A percentile compares a stretch with the other conserved stretches of the same genome.
Conservation (phyloP, 1,139 yeast species). For the Scheffersomyces titani region DNA sequence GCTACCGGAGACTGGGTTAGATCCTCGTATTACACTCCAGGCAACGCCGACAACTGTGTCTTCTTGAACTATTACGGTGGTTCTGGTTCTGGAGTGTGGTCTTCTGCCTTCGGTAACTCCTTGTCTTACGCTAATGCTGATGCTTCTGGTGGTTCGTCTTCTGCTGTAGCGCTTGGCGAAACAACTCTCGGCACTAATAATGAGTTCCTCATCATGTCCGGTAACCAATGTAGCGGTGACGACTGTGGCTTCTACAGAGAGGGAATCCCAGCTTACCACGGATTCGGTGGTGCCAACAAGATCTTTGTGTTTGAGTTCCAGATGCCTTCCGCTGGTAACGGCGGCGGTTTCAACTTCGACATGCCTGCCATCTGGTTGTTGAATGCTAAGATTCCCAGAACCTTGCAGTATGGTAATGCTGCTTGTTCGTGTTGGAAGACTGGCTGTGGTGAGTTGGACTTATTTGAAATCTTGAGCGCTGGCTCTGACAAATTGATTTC, state of each 20-base stretch:
- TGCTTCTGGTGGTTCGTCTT: conserved; percentile 42
- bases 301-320: conserved; percentile 72
- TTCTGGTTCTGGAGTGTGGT: conserved; percentile 28
- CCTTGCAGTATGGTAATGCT: conserved; percentile 65
- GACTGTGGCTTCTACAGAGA: conserved; percentile 70
- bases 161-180: conserved; percentile 52
- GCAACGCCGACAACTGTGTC: conserved; percentile 22
- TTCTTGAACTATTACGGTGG: conserved; percentile 31
- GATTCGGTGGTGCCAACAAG: conserved; percentile 64
- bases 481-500: conserved; percentile 77
- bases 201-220: conserved; percentile 65
- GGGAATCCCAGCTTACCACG: conserved; percentile 75
- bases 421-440: conserved; percentile 76
- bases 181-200: conserved; percentile 55
- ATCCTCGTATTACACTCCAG: conserved; percentile 27
- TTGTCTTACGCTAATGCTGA: conserved; percentile 31
- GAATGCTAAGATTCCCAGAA: conserved; percentile 78
- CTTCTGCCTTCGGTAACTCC: conserved; percentile 26
- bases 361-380: conserved; percentile 82
- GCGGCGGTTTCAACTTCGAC: conserved; percentile 45
- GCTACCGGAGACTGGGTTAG: conserved; percentile 25
- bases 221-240: conserved; percentile 52
- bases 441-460: conserved; percentile 83
- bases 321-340: conserved; percentile 55
- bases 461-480: conserved; percentile 66